Evolutionary conservation across 108 stramenopile genomes (phyloP), one percentile per base, ranked within the genome.

Genomic region (Stephanodiscus triporus): DNA sequence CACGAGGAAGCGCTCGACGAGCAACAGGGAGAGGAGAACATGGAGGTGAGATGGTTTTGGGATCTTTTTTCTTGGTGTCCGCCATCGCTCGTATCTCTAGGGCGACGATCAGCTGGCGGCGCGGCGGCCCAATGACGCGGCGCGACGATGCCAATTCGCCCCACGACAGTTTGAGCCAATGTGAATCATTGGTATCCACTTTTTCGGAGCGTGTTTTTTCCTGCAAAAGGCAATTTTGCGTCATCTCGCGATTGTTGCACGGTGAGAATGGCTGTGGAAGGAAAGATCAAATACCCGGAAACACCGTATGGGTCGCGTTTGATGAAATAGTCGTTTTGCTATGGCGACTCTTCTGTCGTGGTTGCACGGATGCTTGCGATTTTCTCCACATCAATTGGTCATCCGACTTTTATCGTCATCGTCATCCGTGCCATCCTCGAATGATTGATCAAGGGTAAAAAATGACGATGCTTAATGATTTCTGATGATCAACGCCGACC

Each of bases 1-100:
- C 69, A 76, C 34, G 75, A 76, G 77, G 74, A 76, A 55, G 56
- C 71, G 20, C 78, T 73, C 36, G 74, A 57, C 7, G 77, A 78
- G 53, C 79, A 86, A 30, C 73, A 78, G 67, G 80, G 78, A 58
- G 78, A 69, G 53, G 78, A 69, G 53, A 72, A 77, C 0, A 78
- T 76, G 66, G 84, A 73, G 60, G 84, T 83, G 65, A 80, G 87
- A 82, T 29, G 20, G 43, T 8, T 32, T 45, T 3, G 43, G 2
- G 43, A 16, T 9, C 2, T 11, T 34, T 40, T 30, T 62, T 62
- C 3, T 29, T 42, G 9, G 34, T 42, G 0, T 30, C 29, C 40
- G 38, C 4, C 61, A n/a, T 22, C 23, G 24, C 17, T 27, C 11
- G 43, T 42, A 42, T 42, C 16, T 40, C 62, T 2, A 47, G 9